Base-by-base conservation (phyloP, 768 basidiomycete species). In the Solioccasus polychromus region DNA sequence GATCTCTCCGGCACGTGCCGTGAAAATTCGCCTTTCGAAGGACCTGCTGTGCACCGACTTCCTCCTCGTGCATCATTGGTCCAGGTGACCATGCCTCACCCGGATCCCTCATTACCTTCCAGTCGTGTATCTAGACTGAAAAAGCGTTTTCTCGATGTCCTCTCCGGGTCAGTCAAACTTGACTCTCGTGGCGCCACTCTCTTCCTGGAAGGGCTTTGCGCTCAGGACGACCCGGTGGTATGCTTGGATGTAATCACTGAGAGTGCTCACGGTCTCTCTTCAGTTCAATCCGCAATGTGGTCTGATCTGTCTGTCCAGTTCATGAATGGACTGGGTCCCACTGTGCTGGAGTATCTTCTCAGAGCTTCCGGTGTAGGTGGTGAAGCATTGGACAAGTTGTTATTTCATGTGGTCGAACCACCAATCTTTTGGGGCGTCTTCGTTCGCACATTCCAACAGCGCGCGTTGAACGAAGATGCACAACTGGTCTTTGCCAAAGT, bases 201-300 rank as follows among this genome's bases (percentile, higher is more conserved):
- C 9, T 79, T 80, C 44, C 54, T 80, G 4, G 71, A 81, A 45
- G 74, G 71, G 1, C 60, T 81, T 9, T 76, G 66, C 54, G 54
- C 50, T 11, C 72, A 74, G 41, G 56, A 62, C 4, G 72, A 78
- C 32, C 57, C 71, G 2, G 54, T 59, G 3, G 51, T 46, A 6
- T 76, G 73, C 53, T 45, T 77, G 42, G 48, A 62, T 42, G 67
- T 60, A 19, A 60, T 81, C 23, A 56, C 62, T 1, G 56, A 53
- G 17, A 71, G 68, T 52, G 32, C 57, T n/a, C 45, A 52, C 1
- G 79, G 78, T 6, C 53, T 75, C 2, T 25, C 40, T 7, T 55
- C 70, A 5, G 47, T 80, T 8, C 72, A 74, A 31, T 44, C 45
- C 0, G 67, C 73, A 3, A 69, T 82, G 59, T 62, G 59, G 4